Conservation (phyloP, 441 rosid genomes). For the Erodium chrysanthum region DNA sequence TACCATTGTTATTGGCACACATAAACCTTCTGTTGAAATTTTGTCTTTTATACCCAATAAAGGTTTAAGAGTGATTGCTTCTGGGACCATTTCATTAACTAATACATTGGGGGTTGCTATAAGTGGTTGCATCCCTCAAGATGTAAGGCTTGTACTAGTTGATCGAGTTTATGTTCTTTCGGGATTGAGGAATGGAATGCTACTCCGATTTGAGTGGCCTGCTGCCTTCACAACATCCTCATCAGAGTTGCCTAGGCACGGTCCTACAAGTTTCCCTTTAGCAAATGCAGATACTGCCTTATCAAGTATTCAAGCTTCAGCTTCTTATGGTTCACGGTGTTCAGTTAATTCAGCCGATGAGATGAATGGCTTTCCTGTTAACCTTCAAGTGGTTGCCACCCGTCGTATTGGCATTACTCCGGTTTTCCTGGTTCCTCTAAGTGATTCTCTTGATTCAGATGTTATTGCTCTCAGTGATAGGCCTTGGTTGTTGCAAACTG, state of each 20-base stretch:
- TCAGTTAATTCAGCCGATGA: conserved; percentile 27
- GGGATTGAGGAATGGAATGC: conserved; percentile 98
- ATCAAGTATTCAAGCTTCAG: conserved; percentile 21
- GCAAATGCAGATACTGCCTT: conserved; percentile 27
- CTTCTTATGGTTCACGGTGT: conserved; percentile 25
- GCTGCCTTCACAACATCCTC: conserved; percentile 31
- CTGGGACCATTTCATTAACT: conserved; percentile 58
- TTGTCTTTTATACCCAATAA: conserved; percentile 49
- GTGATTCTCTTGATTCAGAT: conserved; percentile 69
- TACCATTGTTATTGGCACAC: conserved; percentile 83
- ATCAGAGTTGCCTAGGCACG: conserved; percentile 25
- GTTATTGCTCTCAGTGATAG: conserved; percentile 90
- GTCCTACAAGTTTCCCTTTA: conserved; percentile 22
- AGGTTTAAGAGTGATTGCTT: conserved; percentile 74
- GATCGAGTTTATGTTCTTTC: conserved; percentile 75
- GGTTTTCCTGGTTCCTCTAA: conserved; percentile 84
- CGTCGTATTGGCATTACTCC: conserved; percentile 96
- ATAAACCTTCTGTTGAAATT: conserved; percentile 93
- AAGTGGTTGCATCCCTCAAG: conserved; percentile 90
- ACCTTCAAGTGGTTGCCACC: conserved; percentile 73
- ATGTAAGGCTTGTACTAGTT: conserved; percentile 82
- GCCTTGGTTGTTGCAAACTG: conserved; percentile 92
- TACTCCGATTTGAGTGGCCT: conserved; percentile 96
- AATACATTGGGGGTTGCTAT: conserved; percentile 60
- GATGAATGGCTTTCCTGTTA: conserved; percentile 31